Evolutionary conservation across 768 basidiomycete genomes (phyloP).

Genomic region (Sarcodon aspratus): DNA sequence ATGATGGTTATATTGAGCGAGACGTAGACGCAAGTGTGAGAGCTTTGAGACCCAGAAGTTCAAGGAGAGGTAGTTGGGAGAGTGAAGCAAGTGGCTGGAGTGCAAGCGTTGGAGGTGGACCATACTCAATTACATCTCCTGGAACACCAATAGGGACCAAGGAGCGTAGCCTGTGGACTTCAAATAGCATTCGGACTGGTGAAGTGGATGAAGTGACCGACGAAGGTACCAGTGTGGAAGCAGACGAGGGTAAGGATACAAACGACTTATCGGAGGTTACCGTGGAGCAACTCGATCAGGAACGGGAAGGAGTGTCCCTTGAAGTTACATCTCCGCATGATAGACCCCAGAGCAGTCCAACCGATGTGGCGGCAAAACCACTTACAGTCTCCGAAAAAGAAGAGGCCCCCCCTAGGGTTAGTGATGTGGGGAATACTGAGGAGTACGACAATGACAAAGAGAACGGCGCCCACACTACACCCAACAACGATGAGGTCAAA

Average conservation of each 20-base stretch:
- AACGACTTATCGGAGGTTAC: neutral
- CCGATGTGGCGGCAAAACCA: too few relatives aligned
- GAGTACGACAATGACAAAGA: too few relatives aligned
- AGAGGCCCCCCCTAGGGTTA: too few relatives aligned
- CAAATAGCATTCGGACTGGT: constrained; percentile 50
- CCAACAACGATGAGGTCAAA: too few relatives aligned
- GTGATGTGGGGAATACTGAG: too few relatives aligned
- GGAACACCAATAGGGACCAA: constrained; percentile 15
- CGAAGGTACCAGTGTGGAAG: constrained; percentile 24
- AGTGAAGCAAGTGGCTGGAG: constrained; percentile 87
- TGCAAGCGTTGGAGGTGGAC: constrained; percentile 43
- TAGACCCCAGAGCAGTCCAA: too few relatives aligned
- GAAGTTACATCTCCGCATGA: too few relatives aligned
- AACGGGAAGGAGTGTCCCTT: too few relatives aligned
- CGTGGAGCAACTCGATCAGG: too few relatives aligned
- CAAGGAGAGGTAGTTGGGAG: constrained; percentile 84
- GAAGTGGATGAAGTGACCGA: constrained; percentile 32
- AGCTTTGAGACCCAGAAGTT: constrained; percentile 80
- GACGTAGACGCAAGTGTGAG: constrained; percentile 84
- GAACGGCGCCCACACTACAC: too few relatives aligned
- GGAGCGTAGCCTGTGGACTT: constrained; percentile 50
- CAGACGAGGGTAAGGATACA: constrained; percentile 15
- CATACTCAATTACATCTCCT: constrained; percentile 13
- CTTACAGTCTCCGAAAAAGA: too few relatives aligned
- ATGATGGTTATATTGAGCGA: constrained; percentile 25